A percentile compares a stretch with the other conserved stretches of the same genome.
phyloP scores from a whole-genome alignment of 495 filamentous ascomycete species.

The Tuber umbilicatum region DNA sequence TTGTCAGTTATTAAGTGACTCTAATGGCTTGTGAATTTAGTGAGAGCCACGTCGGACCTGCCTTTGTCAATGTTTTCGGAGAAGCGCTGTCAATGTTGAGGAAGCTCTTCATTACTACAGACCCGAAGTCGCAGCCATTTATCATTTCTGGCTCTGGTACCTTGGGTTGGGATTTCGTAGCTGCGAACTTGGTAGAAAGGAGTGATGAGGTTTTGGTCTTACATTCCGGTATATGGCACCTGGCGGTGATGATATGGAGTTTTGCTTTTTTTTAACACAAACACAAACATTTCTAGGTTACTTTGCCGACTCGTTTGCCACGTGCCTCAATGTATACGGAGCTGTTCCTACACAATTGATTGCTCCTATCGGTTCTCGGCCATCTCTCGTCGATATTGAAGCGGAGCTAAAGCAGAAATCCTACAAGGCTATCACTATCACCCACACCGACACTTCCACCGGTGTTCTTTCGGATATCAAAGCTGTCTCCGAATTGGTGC shows the following conservation, averaged over 20 bases:
- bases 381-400: slow-evolving; percentile 81
- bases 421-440: slow-evolving; percentile 89
- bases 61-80: slow-evolving; percentile 84
- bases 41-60: slow-evolving; percentile 82
- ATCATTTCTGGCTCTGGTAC: slow-evolving; percentile 91
- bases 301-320: slow-evolving; percentile 91
- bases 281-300: slow-evolving; percentile 56
- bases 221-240: slow-evolving; percentile 52
- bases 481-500: slow-evolving; percentile 71
- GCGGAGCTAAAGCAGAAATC: slow-evolving; percentile 75
- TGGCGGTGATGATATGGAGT: not conserved
- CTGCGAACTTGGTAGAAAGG: slow-evolving; percentile 78
- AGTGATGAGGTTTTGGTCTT: slow-evolving; percentile 88
- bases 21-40: slow-evolving; percentile 45
- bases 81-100: slow-evolving; percentile 82
- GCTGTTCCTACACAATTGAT: slow-evolving; percentile 81
- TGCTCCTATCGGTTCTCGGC: slow-evolving; percentile 78
- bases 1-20: not conserved
- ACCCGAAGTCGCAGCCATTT: slow-evolving; percentile 79
- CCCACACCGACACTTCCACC: slow-evolving; percentile 94
- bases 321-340: slow-evolving; percentile 86
- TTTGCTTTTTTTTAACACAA: not conserved
- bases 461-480: slow-evolving; percentile 89
- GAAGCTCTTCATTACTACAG: slow-evolving; percentile 83
- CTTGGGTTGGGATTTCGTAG: slow-evolving; percentile 91